phyloP scores from a whole-genome alignment of 441 rosid genomes.

The Pelargonium citronellum region DNA sequence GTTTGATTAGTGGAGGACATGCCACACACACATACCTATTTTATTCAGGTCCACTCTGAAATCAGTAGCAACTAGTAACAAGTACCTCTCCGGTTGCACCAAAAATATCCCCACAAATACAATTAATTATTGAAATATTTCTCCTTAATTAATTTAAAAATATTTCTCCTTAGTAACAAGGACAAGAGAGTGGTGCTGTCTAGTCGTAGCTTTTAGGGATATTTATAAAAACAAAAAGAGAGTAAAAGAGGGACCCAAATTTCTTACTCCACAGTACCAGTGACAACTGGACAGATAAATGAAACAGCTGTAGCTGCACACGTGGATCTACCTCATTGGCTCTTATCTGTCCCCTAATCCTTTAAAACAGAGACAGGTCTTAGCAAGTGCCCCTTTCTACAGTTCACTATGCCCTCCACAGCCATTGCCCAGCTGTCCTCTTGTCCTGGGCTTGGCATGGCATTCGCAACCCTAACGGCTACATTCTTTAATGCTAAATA shows the following conservation, averaged over 20 bases:
- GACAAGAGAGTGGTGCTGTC: neutral
- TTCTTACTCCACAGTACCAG: conserved; percentile 22
- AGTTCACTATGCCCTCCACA: conserved; percentile 25
- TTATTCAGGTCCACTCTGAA: neutral
- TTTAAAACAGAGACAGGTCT: conserved; percentile 23
- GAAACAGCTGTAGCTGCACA: conserved; percentile 36
- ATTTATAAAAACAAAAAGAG: conserved; percentile 5
- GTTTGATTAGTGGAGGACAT: neutral
- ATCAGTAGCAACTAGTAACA: neutral
- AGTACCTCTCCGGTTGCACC: neutral
- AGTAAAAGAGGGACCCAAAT: conserved; percentile 24
- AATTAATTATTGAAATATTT: too few species aligned
- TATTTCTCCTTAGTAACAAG: too few species aligned
- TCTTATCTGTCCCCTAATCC: neutral
- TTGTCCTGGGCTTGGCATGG: too few species aligned
- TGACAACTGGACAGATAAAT: conserved; percentile 40
- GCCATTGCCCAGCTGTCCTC: conserved; percentile 37
- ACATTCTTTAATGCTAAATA: conserved; percentile 27
- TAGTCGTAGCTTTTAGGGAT: neutral
- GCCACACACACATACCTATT: neutral
- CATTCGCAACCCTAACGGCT: conserved; percentile 34
- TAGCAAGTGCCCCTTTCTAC: conserved; percentile 17
- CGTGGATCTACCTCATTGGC: conserved; percentile 20
- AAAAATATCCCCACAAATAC: neutral
- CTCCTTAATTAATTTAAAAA: too few species aligned